phyloP scores from a whole-genome alignment of 2,329 filamentous ascomycete genomes.

The Fusarium nurragi region DNA sequence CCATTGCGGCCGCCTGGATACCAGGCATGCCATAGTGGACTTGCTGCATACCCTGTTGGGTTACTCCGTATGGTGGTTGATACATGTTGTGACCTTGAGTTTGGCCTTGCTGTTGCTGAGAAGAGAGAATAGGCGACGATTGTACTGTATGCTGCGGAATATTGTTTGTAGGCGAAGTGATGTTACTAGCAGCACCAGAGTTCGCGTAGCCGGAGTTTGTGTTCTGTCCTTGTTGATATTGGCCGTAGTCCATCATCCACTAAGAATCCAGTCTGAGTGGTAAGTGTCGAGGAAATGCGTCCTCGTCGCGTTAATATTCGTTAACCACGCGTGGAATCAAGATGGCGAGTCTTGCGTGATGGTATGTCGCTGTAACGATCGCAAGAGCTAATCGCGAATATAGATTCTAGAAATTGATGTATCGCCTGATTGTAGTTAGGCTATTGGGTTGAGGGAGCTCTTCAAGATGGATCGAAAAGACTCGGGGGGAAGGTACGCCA shows the following conservation, averaged over 20 bases:
- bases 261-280: slow-evolving; percentile 43
- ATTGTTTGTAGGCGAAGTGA: slow-evolving; percentile 78
- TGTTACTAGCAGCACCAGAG: slow-evolving; percentile 64
- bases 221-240: slow-evolving; percentile 73
- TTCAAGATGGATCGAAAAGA: slow-evolving; percentile 47
- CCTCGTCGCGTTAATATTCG: slow-evolving; percentile 44
- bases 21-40: slow-evolving; percentile 77
- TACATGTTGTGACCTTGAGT: slow-evolving; percentile 81
- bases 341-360: slow-evolving; percentile 16
- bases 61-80: slow-evolving; percentile 78
- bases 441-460: slow-evolving; percentile 51
- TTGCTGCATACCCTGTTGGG: slow-evolving; percentile 75
- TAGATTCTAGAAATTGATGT: slow-evolving; percentile 48
- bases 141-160: slow-evolving; percentile 74
- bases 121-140: slow-evolving; percentile 81
- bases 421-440: slow-evolving; percentile 57
- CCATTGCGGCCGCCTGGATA: slow-evolving; percentile 92
- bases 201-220: slow-evolving; percentile 72
- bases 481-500: slow-evolving; percentile 57
- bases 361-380: slow-evolving; percentile 15
- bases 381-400: slow-evolving; percentile 40
- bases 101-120: slow-evolving; percentile 73
- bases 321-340: slow-evolving; percentile 23
- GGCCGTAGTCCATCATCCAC: slow-evolving; percentile 77
- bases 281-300: slow-evolving; percentile 42